Evolutionary conservation across 2,329 filamentous ascomycete species (phyloP).

Genomic region (Bipolaris sorokiniana): DNA sequence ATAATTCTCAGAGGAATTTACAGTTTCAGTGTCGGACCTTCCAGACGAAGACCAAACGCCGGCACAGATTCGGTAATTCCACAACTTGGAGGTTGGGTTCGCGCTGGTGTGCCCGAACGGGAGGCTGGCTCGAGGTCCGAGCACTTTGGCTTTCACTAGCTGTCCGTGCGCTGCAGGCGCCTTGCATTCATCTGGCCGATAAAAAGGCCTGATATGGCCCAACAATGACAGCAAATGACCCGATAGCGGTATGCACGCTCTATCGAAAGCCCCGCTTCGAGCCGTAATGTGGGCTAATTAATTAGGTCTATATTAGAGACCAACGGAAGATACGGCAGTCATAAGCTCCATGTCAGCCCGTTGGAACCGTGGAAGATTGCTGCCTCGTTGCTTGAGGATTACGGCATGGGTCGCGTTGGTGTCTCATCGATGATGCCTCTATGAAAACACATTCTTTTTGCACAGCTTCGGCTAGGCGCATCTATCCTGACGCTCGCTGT

Average conservation of each 20-base stretch:
- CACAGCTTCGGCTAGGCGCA: constrained; percentile 1
- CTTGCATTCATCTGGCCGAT: constrained; percentile 29
- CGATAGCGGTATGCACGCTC: constrained; percentile 29
- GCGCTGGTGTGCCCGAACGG: constrained; percentile 21
- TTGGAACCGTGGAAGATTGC: not conserved
- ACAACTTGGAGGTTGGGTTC: constrained; percentile 18
- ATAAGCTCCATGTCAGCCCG: not conserved
- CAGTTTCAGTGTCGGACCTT: constrained; percentile 16
- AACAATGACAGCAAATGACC: constrained; percentile 40
- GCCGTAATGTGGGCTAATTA: constrained; percentile 44
- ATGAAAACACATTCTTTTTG: not conserved
- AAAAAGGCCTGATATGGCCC: constrained; percentile 31
- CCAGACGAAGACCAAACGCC: constrained; percentile 19
- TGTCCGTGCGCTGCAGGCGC: constrained; percentile 32
- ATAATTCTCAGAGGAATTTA: constrained; percentile 6
- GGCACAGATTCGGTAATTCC: constrained; percentile 8
- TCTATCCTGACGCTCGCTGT: constrained; percentile 3
- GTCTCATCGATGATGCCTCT: constrained; percentile 4
- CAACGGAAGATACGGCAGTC: constrained; percentile 25
- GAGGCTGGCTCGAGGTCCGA: constrained; percentile 24
- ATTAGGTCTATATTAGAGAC: constrained; percentile 22
- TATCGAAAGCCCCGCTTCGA: constrained; percentile 41
- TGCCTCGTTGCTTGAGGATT: constrained; percentile 2
- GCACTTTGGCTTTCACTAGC: constrained; percentile 25
- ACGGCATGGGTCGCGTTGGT: constrained; percentile 9